Percentiles rank a stretch among this genome's conserved stretches.
Conservation (phyloP, 768 basidiomycete species). For the Psilocybe sp. region DNA sequence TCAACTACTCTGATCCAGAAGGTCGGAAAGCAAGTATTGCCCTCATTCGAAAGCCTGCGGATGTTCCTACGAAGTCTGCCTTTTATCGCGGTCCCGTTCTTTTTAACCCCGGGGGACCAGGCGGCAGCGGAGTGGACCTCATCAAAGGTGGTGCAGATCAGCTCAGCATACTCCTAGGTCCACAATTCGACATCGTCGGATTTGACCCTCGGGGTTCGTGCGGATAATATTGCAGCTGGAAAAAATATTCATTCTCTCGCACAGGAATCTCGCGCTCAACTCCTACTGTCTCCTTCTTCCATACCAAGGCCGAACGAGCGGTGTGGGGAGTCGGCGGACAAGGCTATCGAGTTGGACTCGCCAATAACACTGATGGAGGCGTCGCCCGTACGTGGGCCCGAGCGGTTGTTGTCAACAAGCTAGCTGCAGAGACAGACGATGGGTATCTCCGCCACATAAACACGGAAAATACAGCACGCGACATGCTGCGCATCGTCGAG, state of each 20-base stretch:
- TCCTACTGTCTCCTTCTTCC: slow-evolving; percentile 33
- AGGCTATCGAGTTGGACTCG: background rate
- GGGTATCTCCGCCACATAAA: slow-evolving; percentile 28
- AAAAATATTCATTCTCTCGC: background rate
- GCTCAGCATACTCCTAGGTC: slow-evolving; percentile 32
- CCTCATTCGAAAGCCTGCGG: slow-evolving; percentile 37
- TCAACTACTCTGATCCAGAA: slow-evolving; percentile 39
- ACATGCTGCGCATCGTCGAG: slow-evolving; percentile 34
- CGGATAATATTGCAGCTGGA: background rate
- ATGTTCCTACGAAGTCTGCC: slow-evolving; percentile 18
- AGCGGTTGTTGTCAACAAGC: slow-evolving; percentile 24
- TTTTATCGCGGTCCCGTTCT: slow-evolving; percentile 42
- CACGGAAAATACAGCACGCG: slow-evolving; percentile 34
- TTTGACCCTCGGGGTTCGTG: slow-evolving; percentile 44
- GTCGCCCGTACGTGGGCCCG: slow-evolving; percentile 30
- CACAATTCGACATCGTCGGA: slow-evolving; percentile 42
- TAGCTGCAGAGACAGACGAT: slow-evolving; percentile 29
- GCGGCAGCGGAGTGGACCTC: slow-evolving; percentile 37
- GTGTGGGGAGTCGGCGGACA: too few relatives aligned
- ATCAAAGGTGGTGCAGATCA: slow-evolving; percentile 19
- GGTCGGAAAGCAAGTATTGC: slow-evolving; percentile 40
- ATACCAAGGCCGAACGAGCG: slow-evolving; percentile 30
- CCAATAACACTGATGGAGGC: slow-evolving; percentile 22
- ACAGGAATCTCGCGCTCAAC: slow-evolving; percentile 33
- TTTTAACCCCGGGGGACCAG: slow-evolving; percentile 49